These are phyloP conservation scores for Xylaria sp. DNA, from an alignment of 2,329 filamentous ascomycete species.

Conservation along the genomic window DNA sequence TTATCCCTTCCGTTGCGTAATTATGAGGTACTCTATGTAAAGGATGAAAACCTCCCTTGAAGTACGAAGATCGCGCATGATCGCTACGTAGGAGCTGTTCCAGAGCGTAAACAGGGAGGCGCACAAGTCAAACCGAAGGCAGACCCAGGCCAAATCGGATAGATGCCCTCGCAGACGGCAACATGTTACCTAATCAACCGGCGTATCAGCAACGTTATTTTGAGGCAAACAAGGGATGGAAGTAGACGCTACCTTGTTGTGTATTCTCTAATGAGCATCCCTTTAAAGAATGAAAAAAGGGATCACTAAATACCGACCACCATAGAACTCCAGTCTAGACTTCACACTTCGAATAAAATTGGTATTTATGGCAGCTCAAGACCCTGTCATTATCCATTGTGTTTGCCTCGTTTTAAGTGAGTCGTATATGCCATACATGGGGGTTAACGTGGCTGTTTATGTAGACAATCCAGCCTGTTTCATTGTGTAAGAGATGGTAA, in stretches of 20 bases:
- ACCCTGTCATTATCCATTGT: not conserved
- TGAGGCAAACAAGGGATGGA: not conserved
- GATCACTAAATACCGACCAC: not conserved
- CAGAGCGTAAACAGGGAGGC: not conserved
- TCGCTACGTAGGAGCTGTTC: not conserved
- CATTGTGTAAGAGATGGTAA: not conserved
- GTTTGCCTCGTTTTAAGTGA: not conserved
- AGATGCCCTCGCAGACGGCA: not conserved
- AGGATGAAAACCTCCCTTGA: not conserved
- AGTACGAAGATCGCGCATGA: too few species aligned
- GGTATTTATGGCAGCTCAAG: not conserved
- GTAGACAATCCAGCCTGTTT: not conserved
- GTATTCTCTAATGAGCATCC: not conserved
- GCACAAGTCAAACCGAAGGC: too few species aligned
- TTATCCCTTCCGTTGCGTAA: not conserved
- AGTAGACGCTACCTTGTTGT: not conserved
- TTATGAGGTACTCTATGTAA: not conserved
- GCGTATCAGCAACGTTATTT: not conserved
- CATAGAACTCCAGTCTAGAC: not conserved
- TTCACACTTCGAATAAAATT: not conserved
- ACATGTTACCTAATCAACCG: not conserved
- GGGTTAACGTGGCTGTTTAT: not conserved
- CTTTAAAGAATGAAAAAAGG: not conserved
- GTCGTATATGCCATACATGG: not conserved
- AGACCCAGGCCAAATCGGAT: not conserved